Percentiles rank a stretch among this genome's conserved stretches.
phyloP scores from a whole-genome alignment of 2,329 filamentous ascomycete species.

The Drechslerella coelobrocha region DNA sequence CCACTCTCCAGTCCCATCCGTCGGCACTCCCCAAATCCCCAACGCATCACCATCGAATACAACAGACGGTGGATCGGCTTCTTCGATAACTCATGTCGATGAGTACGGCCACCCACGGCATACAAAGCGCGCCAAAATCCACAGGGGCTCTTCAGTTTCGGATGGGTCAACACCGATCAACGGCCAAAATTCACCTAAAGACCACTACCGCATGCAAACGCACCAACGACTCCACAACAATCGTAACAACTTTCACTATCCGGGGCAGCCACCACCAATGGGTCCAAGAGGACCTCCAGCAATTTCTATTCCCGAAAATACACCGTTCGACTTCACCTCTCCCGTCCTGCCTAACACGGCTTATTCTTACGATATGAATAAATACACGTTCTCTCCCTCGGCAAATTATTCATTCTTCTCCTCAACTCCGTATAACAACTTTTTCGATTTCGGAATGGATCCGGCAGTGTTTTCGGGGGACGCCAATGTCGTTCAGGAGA shows the following conservation, averaged over 20 bases:
- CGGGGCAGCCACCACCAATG: conserved; percentile 43
- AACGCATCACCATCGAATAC: conserved; percentile 46
- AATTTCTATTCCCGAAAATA: conserved; percentile 46
- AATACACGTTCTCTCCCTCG: conserved; percentile 46
- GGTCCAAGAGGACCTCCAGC: conserved; percentile 29
- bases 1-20: conserved; percentile 46
- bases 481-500: conserved; percentile 31
- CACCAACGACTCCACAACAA: conserved; percentile 41
- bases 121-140: conserved; percentile 39
- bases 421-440: conserved; percentile 45
- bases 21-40: conserved; percentile 46
- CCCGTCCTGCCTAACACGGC: conserved; percentile 39
- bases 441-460: conserved; percentile 48
- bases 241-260: conserved; percentile 39
- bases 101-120: conserved; percentile 44
- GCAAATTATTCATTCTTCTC: conserved; percentile 47
- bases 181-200: conserved; percentile 41
- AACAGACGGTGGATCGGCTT: conserved; percentile 45
- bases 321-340: conserved; percentile 44
- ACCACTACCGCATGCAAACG: conserved; percentile 49
- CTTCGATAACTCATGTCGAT: conserved; percentile 41
- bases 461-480: conserved; percentile 41
- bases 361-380: conserved; percentile 49
- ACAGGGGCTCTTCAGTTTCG: conserved; percentile 40
- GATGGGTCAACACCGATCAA: conserved; percentile 40